Evolutionary conservation across 192 early-diverging fungal genomes (phyloP).

Genomic region (Backusella parvicylindrica): DNA sequence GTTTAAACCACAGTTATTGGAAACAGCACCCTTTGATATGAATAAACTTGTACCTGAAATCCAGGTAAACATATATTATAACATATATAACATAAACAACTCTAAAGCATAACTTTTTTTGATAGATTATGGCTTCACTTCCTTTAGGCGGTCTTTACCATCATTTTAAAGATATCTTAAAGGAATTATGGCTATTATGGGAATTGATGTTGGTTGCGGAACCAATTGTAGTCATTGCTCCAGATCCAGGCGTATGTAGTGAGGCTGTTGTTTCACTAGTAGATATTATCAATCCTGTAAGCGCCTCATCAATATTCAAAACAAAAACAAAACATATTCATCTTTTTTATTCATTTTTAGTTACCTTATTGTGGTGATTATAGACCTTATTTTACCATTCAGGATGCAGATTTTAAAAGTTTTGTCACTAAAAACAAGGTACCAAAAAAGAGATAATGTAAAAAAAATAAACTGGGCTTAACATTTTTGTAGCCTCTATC

Average conservation of each 20-base stretch:
- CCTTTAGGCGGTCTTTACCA: constrained; percentile 68
- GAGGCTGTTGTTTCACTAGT: constrained; percentile 84
- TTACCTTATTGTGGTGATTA: constrained; percentile 95
- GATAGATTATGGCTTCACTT: constrained; percentile 59
- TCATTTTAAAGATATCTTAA: constrained; percentile 78
- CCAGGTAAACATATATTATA: constrained; percentile 37
- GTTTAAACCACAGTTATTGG: constrained; percentile 66
- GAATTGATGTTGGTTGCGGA: constrained; percentile 92
- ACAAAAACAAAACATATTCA: too few species aligned
- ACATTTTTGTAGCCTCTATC: constrained; percentile 53
- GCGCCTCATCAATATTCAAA: too few species aligned
- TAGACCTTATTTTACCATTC: constrained; percentile 96
- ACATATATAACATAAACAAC: too few species aligned
- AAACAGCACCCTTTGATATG: constrained; percentile 70
- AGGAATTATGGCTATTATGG: constrained; percentile 88
- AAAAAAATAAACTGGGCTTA: background rate
- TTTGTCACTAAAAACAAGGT: constrained; percentile 56
- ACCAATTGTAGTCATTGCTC: constrained; percentile 84
- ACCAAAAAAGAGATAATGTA: background rate
- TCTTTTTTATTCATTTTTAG: constrained; percentile 35
- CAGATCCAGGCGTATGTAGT: constrained; percentile 82
- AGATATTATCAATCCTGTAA: constrained; percentile 90
- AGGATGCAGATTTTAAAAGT: constrained; percentile 86
- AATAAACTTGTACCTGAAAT: constrained; percentile 60
- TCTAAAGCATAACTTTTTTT: too few species aligned